Evolutionary conservation across 2,329 filamentous ascomycete genomes (phyloP), one percentile per base, ranked within the genome.

Genomic region (Aspergillus tubingensis): DNA sequence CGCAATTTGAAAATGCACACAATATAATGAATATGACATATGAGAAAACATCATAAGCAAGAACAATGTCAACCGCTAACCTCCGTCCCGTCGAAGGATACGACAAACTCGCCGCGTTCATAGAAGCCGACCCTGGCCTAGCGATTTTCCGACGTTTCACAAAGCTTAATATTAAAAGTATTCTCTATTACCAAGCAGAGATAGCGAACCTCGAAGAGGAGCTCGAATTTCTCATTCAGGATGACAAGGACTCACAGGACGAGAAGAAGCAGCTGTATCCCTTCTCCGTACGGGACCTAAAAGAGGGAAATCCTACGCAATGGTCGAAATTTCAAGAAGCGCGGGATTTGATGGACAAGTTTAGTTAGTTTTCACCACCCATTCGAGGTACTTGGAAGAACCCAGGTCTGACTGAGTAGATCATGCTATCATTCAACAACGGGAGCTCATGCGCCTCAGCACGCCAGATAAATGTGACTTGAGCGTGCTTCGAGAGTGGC

Each of bases 101-200:
- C 32, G 51, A 59, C 30, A 59, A 49, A 48, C 36, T 59, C 8
- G 51, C 58, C 5, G 30, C 41, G 10, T 36, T 55, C 8, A 50
- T 59, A 6, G 51, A 52, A 11, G 19, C 30, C 6, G 58, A 59
- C 30, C 58, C 17, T 11, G 51, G 51, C 10, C 25, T 56, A n/a
- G 21, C 27, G 5, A 30, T 59, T 13, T 36, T 55, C 25, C 58
- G 58, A 17, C 58, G 52, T 11, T 59, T 59, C n/a, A 38, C n/a
- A 13, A 49, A n/a, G 3, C 25, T 55, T 1, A 59, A 59, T 10
- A 38, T 19, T 7, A 59, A 59, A 38, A 59, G 54, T 44, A 21
- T 59, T 7, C 23, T 59, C 5, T 59, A 59, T 25, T 54, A 55
- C 13, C 58, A 59, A 32, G 58, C 58, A 1, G 58, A 59, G 15